Base-by-base conservation (phyloP, 768 basidiomycete genomes). In the Arthromyces matolae region DNA sequence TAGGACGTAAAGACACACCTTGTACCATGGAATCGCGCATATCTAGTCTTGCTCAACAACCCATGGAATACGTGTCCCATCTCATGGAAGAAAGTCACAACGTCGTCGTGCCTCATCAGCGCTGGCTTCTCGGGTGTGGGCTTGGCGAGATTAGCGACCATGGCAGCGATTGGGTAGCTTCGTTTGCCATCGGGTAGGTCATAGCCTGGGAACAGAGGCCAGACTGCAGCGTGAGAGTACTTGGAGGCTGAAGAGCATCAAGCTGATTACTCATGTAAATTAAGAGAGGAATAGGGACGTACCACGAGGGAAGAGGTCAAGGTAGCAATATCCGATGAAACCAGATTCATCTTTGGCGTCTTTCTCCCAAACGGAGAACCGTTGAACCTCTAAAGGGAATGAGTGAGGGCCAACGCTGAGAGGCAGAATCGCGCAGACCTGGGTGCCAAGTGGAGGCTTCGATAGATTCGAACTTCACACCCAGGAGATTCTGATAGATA, bases 121-220 rank as follows among this genome's bases (percentile, higher is more conserved):
- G 89, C 89, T 2, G 89, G 89, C 50, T 84, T 83, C 5, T 84
- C 81, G 1, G 83, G 79, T 1, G 89, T 90, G 3, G 88, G 76
- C 61, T 93, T 94, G 4, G 91, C 88, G 8, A 94, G 77, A 63
- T 93, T 93, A 31, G 92, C 91, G 6, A 93, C 92, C 91, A 93
- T 93, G 3, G 86, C 85, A 1, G 83, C 66, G 41, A 89, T 64
- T 2, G 90, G 90, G 62, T 89, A 91, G 60, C 73, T 73, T 24
- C 86, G 77, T 42, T 73, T 74, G 34, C 82, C 83, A 47, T 79
- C 66, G 0, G 75, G 50, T 19, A 66, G 71, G 35, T 77, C 71
- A 59, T 83, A 85, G 12, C 91, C 89, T 0, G 83, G 68, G 5
- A 86, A 71, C 23, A 93, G 69, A 6, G 79, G 73, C 86, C 89